These are phyloP conservation scores for Leptographium procerum DNA, from an alignment of 2,329 filamentous ascomycete species.

Conservation along the genomic window DNA sequence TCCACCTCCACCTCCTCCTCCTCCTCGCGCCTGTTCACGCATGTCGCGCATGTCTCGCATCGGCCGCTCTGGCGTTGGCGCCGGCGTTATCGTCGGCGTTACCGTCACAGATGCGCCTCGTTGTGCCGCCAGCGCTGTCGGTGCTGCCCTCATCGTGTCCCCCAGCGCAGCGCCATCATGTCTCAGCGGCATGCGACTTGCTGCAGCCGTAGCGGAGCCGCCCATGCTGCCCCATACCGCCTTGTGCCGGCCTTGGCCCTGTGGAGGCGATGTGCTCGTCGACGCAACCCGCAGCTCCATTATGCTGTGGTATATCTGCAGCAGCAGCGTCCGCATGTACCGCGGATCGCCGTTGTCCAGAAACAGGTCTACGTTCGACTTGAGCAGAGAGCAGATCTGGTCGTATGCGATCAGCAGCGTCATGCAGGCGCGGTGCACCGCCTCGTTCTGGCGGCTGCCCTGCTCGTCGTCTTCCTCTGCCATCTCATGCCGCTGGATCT, in stretches of 20 bases:
- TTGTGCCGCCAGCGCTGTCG: slow-evolving; percentile 31
- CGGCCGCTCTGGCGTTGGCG: too few relatives aligned
- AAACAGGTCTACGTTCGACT: slow-evolving; percentile 51
- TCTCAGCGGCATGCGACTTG: slow-evolving; percentile 12
- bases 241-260: slow-evolving; percentile 14
- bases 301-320: slow-evolving; percentile 55
- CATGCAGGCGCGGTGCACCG: slow-evolving; percentile 50
- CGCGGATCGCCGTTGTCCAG: slow-evolving; percentile 54
- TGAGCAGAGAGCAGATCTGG: slow-evolving; percentile 50
- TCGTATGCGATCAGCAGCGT: slow-evolving; percentile 54
- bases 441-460: slow-evolving; percentile 46
- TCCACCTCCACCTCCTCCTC: too few relatives aligned
- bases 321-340: slow-evolving; percentile 53
- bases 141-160: slow-evolving; percentile 29
- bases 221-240: background rate
- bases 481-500: slow-evolving; percentile 50
- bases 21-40: slow-evolving; percentile 26
- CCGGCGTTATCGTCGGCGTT: slow-evolving; percentile 43
- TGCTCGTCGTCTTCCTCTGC: slow-evolving; percentile 39
- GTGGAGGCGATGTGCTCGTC: slow-evolving; percentile 1
- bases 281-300: slow-evolving; percentile 51
- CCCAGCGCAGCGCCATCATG: slow-evolving; percentile 18
- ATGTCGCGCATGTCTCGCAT: slow-evolving; percentile 23
- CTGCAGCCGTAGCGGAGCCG: slow-evolving; percentile 9
- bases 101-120: slow-evolving; percentile 14